Evolutionary conservation across 495 filamentous ascomycete species (phyloP).

Genomic region (Aspergillus avenaceus): DNA sequence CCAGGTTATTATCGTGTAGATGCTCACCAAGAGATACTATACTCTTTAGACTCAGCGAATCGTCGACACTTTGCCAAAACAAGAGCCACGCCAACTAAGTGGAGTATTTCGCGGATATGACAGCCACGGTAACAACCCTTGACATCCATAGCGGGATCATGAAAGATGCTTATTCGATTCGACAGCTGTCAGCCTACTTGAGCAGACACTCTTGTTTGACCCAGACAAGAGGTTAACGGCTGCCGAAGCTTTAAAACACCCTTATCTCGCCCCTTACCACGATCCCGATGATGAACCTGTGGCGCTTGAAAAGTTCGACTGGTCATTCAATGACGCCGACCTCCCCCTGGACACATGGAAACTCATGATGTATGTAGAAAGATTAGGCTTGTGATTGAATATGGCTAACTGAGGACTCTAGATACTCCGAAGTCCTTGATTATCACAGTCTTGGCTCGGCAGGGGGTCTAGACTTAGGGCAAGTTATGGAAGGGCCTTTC

Average conservation of each 20-base stretch:
- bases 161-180: not conserved
- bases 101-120: constrained; percentile 94
- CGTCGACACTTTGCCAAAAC: constrained; percentile 88
- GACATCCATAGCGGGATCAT: not conserved
- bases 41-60: constrained; percentile 77
- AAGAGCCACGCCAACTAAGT: constrained; percentile 77
- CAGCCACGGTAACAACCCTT: constrained; percentile 58
- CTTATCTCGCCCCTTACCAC: constrained; percentile 93
- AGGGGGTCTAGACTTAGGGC: not conserved
- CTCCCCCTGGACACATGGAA: constrained; percentile 97
- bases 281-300: constrained; percentile 94
- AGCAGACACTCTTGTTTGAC: constrained; percentile 96
- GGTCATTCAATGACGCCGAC: constrained; percentile 98
- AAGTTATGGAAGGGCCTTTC: not conserved
- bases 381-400: not conserved
- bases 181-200: constrained; percentile 85
- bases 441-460: constrained; percentile 78
- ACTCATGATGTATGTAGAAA: constrained; percentile 85
- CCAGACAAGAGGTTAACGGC: constrained; percentile 87
- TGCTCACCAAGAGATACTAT: not conserved
- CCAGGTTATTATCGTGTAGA: not conserved
- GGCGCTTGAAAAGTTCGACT: constrained; percentile 95
- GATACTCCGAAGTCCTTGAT: constrained; percentile 98
- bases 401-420: constrained; percentile 32
- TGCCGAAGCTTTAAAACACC: constrained; percentile 75